These are phyloP conservation scores for Gossypium longicalyx DNA, from an alignment of 345 rosid species.

Conservation along the genomic window DNA sequence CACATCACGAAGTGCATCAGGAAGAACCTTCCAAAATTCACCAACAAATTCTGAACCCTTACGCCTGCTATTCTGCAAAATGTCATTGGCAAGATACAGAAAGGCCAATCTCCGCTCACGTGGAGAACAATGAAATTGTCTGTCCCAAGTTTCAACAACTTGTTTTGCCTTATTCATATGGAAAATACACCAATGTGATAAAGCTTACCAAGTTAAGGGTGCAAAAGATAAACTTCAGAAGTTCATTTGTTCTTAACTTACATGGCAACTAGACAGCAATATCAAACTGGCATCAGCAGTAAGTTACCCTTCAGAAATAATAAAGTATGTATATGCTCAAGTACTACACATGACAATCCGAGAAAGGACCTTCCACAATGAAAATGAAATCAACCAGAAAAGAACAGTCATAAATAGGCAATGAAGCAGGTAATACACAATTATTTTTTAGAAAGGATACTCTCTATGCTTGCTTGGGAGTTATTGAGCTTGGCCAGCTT, in stretches of 20 bases:
- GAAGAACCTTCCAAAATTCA: conserved; percentile 98
- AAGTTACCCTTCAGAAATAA: background rate
- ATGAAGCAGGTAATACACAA: conserved; percentile 2
- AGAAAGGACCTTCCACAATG: background rate
- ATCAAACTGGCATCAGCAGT: background rate
- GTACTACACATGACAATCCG: background rate
- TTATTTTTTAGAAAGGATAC: conserved; percentile 59
- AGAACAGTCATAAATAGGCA: background rate
- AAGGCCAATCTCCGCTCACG: conserved; percentile 85
- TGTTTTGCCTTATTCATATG: conserved; percentile 96
- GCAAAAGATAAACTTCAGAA: background rate
- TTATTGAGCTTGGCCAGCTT: conserved; percentile 88
- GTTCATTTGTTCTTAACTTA: background rate
- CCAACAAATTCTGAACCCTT: conserved; percentile 96
- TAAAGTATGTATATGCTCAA: background rate
- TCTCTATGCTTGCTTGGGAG: conserved; percentile 96
- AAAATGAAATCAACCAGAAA: conserved; percentile 9
- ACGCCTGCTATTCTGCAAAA: conserved; percentile 91
- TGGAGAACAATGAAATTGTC: conserved; percentile 76
- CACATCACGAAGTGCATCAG: conserved; percentile 82
- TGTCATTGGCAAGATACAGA: conserved; percentile 95
- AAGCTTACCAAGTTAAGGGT: conserved; percentile 61
- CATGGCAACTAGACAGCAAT: conserved; percentile 1
- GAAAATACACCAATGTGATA: conserved; percentile 97
- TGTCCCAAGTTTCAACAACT: conserved; percentile 96